Conservation (phyloP, 352 stramenopile species). For the Globisporangium heterothallicum region DNA sequence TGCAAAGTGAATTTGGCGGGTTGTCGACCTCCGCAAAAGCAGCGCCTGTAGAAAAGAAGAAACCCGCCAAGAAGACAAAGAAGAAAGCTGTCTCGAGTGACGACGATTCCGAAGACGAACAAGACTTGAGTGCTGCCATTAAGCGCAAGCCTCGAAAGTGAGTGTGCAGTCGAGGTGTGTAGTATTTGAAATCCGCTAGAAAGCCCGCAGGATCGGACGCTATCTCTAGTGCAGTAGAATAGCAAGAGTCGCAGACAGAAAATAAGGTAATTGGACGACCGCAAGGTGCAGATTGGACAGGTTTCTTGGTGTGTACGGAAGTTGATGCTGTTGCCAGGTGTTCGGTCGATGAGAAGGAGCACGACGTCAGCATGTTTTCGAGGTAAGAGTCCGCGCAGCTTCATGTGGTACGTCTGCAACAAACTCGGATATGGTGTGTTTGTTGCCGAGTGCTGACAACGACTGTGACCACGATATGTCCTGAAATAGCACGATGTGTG, state of each 20-base stretch:
- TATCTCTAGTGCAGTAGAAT: neutral
- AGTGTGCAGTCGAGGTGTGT: neutral
- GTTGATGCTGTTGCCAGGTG: too few relatives aligned
- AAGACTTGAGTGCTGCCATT: slow-evolving; percentile 66
- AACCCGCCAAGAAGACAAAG: slow-evolving; percentile 35
- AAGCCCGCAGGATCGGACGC: neutral
- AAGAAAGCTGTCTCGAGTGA: slow-evolving; percentile 35
- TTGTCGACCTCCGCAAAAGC: neutral
- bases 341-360: too few relatives aligned
- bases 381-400: too few relatives aligned
- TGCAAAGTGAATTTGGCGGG: slow-evolving; percentile 68
- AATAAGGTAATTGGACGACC: neutral
- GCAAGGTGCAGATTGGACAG: neutral
- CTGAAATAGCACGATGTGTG: too few relatives aligned
- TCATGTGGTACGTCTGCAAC: too few relatives aligned
- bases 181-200: neutral
- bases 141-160: slow-evolving; percentile 52
- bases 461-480: too few relatives aligned
- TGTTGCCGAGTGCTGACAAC: too few relatives aligned
- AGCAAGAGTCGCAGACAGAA: neutral
- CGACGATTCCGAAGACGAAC: slow-evolving; percentile 40
- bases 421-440: too few relatives aligned
- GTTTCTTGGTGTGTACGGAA: neutral
- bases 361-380: too few relatives aligned
- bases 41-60: slow-evolving; percentile 13